Percentiles rank a stretch among this genome's conserved stretches.
phyloP scores from a whole-genome alignment of 2,329 filamentous ascomycete species.

The Aspergillus chevalieri region DNA sequence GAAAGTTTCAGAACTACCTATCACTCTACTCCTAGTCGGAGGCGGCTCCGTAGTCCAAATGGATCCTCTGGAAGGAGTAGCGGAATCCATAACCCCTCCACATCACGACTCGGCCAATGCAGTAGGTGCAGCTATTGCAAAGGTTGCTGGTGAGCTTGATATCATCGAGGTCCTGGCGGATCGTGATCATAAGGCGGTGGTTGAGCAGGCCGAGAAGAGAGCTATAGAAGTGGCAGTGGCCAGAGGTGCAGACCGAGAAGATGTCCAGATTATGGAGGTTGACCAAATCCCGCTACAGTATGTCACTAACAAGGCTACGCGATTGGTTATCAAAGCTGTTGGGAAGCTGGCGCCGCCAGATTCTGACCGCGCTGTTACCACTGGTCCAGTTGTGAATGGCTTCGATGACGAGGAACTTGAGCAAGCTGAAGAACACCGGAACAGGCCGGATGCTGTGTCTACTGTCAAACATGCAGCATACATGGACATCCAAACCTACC shows the following conservation, averaged over 20 bases:
- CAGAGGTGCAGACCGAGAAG: constrained; percentile 20
- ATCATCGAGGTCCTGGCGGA: constrained; percentile 44
- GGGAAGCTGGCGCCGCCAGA: constrained; percentile 42
- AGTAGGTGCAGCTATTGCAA: constrained; percentile 55
- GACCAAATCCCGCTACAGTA: constrained; percentile 37
- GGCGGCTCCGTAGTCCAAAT: constrained; percentile 52
- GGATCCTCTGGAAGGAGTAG: constrained; percentile 45
- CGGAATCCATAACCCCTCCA: constrained; percentile 46
- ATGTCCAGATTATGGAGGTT: constrained; percentile 40
- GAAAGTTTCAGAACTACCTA: constrained; percentile 50
- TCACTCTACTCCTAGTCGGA: constrained; percentile 52
- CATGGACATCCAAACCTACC: constrained; percentile 26
- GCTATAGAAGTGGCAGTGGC: constrained; percentile 17
- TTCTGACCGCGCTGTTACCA: constrained; percentile 34
- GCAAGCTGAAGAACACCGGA: not conserved
- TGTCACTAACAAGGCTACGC: constrained; percentile 38
- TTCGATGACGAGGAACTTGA: not conserved
- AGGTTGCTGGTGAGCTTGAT: constrained; percentile 50
- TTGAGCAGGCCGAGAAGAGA: constrained; percentile 15
- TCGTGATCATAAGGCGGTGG: constrained; percentile 13
- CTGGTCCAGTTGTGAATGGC: not conserved
- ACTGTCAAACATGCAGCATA: constrained; percentile 15
- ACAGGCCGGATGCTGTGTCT: not conserved
- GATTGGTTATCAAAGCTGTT: constrained; percentile 33
- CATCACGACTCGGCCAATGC: constrained; percentile 55